phyloP scores from a whole-genome alignment of 345 rosid species.

The Excoecaria agallocha region DNA sequence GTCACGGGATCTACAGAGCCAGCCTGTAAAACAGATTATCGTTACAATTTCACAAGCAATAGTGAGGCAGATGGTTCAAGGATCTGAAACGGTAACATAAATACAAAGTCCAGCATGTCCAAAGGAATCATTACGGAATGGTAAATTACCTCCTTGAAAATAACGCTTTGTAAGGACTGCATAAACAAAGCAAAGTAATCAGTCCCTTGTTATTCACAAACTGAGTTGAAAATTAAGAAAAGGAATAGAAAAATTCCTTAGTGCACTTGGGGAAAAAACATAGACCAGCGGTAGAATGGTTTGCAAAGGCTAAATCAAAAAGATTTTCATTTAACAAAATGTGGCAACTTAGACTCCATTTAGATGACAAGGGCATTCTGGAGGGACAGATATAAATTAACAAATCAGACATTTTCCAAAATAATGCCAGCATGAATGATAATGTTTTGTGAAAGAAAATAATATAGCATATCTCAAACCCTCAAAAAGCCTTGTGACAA shows the following conservation, averaged over 20 bases:
- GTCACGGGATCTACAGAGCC: conserved; percentile 97
- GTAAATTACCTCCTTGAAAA: conserved; percentile 81
- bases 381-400: neutral
- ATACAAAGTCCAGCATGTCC: neutral
- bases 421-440: neutral
- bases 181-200: conserved; percentile 26
- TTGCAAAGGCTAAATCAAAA: neutral
- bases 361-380: neutral
- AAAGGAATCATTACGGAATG: conserved; percentile 8
- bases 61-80: neutral
- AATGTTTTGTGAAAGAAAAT: neutral
- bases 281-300: neutral
- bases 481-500: conserved; percentile 5
- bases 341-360: too few species aligned
- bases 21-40: conserved; percentile 53
- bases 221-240: conserved; percentile 8
- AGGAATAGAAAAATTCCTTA: neutral
- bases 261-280: neutral
- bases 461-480: conserved; percentile 3
- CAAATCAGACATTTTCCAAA: conserved; percentile 4
- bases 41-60: neutral
- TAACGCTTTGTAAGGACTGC: conserved; percentile 98
- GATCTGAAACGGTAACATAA: neutral
- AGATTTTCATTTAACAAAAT: neutral
- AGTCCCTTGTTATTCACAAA: conserved; percentile 15